Evolutionary conservation across 225 moss, liverwort and hornwort species (phyloP), one percentile per base, ranked within the genome.

Genomic region (Bryum argenteum): DNA sequence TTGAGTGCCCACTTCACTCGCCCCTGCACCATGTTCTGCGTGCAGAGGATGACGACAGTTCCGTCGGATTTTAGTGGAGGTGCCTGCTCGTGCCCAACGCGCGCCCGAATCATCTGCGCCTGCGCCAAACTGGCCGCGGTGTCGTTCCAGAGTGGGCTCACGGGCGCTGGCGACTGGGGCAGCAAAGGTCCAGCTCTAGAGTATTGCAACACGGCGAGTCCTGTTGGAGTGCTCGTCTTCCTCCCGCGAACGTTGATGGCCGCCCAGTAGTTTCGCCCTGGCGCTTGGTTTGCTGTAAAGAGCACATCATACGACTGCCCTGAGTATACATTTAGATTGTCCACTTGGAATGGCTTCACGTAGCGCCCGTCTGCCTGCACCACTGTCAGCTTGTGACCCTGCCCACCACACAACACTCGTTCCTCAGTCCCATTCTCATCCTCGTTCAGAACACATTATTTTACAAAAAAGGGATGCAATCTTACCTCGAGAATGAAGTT

Each of bases 141-240:
- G 74, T 91, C 89, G 73, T 91, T 70, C 91, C 90, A 92, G 11
- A 64, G 0, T 16, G 91, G 90, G 55, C 90, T 84, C 16, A 82
- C 69, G 0, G 91, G 91, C 0, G 85, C 12, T 0, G 81, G 74
- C 0, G 88, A 75, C 2, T 48, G 60, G 14, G 91, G 62, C 20
- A 47, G 33, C 33, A 33, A 6, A 33, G 33, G 33, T 33, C 33
- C 58, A 33, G 54, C 69, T 41, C 0, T 59, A 77, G 79, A 19
- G 78, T 90, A 92, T 7, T 89, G 79, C 43, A 92, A 23, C 54
- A 92, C 58, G 10, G 90, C 88, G 10, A 92, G 80, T 0, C 92
- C 90, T 0, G 88, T 84, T 6, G 86, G 81, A 0, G 88, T 92
- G 2, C 3, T 9, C 1, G 90, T 90, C 0, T 57, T 39, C 24